Base-by-base conservation (phyloP, 306 rosid genomes). In the Amphicarpaea edgeworthii region DNA sequence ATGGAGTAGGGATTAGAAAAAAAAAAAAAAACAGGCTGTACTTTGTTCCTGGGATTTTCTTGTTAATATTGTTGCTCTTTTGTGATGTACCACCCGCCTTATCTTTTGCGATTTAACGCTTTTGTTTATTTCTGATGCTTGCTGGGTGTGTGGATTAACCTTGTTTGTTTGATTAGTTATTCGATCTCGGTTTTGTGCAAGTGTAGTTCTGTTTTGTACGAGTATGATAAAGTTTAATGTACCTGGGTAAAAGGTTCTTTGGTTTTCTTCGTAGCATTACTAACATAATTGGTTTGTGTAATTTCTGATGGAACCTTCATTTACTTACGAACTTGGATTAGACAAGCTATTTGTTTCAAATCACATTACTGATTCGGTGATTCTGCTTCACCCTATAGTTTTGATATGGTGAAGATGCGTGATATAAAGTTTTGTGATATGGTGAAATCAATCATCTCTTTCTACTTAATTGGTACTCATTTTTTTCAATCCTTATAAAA, bases 61-160 rank as follows among this genome's bases (percentile, higher is more conserved):
- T 58, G 51, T 67, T 49, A 49, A 80, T 67, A 72, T 19, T 57
- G 45, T n/a, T n/a, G 6, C 10, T 64, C 7, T 61, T 47, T 77
- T 23, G 9, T 71, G 5, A 46, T 58, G 19, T 38, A 8, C 43
- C 21, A 2, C 45, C 38, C 34, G n/a, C 14, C 7, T 40, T 40
- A 24, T 55, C 20, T 55, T 24, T 26, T 19, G 16, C 7, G 49
- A 19, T 17, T 4, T 12, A 5, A 10, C 15, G 32, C 6, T 34
- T n/a, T 47, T 51, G 2, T 55, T 15, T 34, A 30, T 12, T 26
- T 26, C 30, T 4, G 9, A 12, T 17, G 5, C 8, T 1, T 8
- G 28, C n/a, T 0, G 21, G 24, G 12, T 37, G 47, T 41, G 51
- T 28, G 32, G 4, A 2, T 28, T 28, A 28, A 28, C 32, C 4